Conservation (phyloP, 2,329 filamentous ascomycete genomes). For the Diaporthe vaccinii region DNA sequence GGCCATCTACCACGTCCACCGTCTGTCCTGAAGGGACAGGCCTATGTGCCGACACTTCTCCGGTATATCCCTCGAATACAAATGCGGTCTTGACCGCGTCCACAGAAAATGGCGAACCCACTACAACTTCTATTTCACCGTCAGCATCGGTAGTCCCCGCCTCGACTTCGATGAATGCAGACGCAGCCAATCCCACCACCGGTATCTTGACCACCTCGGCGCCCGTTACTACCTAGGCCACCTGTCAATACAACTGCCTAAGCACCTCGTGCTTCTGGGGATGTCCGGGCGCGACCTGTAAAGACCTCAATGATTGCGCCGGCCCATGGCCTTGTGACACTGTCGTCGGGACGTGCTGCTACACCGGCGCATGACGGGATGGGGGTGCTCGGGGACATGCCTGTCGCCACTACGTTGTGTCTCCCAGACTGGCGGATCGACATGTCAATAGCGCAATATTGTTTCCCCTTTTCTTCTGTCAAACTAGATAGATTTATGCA, state of each 20-base stretch:
- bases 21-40: not conserved
- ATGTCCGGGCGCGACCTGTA: not conserved
- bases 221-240: constrained; percentile 7
- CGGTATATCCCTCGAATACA: too few relatives aligned
- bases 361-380: not conserved
- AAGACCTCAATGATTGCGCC: not conserved
- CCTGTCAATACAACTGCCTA: not conserved
- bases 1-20: not conserved
- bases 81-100: not conserved
- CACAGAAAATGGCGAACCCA: not conserved
- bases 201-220: not conserved
- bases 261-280: not conserved
- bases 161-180: not conserved
- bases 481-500: too few relatives aligned
- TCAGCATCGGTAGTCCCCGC: not conserved
- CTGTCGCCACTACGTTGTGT: constrained; percentile 39
- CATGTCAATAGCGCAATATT: not conserved
- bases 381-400: not conserved
- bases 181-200: not conserved
- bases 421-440: not conserved
- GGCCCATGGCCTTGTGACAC: not conserved
- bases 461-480: not conserved
- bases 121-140: too few relatives aligned
- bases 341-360: not conserved
- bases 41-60: not conserved